Evolutionary conservation across 2,329 filamentous ascomycete genomes (phyloP).

Genomic region (Lachnellula willkommii): DNA sequence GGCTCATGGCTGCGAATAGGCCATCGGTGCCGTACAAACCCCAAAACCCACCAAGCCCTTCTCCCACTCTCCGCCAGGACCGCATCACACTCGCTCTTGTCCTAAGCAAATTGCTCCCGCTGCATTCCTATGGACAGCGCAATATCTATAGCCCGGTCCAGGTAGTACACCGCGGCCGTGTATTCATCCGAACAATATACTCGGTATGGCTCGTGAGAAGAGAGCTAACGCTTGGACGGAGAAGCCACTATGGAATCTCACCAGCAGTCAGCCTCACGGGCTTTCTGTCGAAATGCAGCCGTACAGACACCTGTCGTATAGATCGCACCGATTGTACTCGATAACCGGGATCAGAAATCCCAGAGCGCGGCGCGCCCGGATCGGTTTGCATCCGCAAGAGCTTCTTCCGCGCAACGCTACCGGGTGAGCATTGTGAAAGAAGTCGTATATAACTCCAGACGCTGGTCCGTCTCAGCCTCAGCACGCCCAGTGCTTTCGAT

Average conservation of each 20-base stretch:
- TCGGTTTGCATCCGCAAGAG: constrained; percentile 28
- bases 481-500: background rate
- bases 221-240: constrained; percentile 34
- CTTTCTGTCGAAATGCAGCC: background rate
- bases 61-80: constrained; percentile 54
- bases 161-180: constrained; percentile 22
- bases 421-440: constrained; percentile 31
- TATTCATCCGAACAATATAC: constrained; percentile 32
- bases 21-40: constrained; percentile 52
- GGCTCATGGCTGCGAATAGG: constrained; percentile 27
- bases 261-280: background rate
- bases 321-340: constrained; percentile 32
- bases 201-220: constrained; percentile 32
- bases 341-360: constrained; percentile 27
- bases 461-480: background rate
- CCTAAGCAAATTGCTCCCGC: constrained; percentile 44
- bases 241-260: constrained; percentile 22
- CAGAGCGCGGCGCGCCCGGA: constrained; percentile 21
- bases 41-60: constrained; percentile 66
- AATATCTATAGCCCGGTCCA: constrained; percentile 47
- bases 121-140: constrained; percentile 58
- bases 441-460: constrained; percentile 11
- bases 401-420: constrained; percentile 29
- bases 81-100: constrained; percentile 43
- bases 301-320: constrained; percentile 1